Conservation (phyloP, 2,329 filamentous ascomycete genomes). For the Ophiostoma perfectum region DNA sequence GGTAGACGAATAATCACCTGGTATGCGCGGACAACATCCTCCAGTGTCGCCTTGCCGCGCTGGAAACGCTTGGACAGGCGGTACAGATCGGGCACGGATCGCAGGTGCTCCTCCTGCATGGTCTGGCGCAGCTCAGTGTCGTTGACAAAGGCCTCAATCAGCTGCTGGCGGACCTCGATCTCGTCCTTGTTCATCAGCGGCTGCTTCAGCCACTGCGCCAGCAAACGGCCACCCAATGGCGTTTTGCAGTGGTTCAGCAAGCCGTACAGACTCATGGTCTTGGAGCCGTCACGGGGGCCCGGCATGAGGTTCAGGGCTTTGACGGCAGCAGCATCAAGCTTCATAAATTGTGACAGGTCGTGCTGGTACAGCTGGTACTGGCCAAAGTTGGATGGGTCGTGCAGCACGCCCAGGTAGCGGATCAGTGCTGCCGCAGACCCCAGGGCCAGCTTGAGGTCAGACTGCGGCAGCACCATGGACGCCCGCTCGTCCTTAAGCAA, state of each 20-base stretch:
- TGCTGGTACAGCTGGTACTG: constrained; percentile 97
- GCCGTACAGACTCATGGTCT: constrained; percentile 94
- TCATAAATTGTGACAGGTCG: constrained; percentile 96
- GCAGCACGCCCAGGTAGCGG: constrained; percentile 85
- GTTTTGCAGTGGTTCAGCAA: constrained; percentile 97
- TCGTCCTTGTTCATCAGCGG: constrained; percentile 86
- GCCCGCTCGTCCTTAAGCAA: constrained; percentile 82
- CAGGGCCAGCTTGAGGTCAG: constrained; percentile 93
- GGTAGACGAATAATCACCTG: constrained; percentile 90
- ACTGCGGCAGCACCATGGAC: constrained; percentile 69
- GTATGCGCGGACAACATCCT: constrained; percentile 93
- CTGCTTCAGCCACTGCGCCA: constrained; percentile 97
- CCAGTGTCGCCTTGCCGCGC: constrained; percentile 79
- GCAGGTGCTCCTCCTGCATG: constrained; percentile 92
- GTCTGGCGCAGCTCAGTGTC: constrained; percentile 92
- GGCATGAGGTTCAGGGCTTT: constrained; percentile 97
- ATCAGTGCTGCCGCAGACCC: constrained; percentile 88
- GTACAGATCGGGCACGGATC: constrained; percentile 90
- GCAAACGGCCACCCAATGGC: constrained; percentile 77
- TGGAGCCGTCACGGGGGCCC: constrained; percentile 86
- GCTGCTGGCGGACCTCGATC: constrained; percentile 80
- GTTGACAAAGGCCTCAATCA: constrained; percentile 90
- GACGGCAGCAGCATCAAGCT: constrained; percentile 87
- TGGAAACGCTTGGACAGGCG: constrained; percentile 93
- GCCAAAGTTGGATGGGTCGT: constrained; percentile 90